Evolutionary conservation across 106 monocot genomes (phyloP), one percentile per base, ranked within the genome.

Genomic region (Acanthochlamys bracteata): DNA sequence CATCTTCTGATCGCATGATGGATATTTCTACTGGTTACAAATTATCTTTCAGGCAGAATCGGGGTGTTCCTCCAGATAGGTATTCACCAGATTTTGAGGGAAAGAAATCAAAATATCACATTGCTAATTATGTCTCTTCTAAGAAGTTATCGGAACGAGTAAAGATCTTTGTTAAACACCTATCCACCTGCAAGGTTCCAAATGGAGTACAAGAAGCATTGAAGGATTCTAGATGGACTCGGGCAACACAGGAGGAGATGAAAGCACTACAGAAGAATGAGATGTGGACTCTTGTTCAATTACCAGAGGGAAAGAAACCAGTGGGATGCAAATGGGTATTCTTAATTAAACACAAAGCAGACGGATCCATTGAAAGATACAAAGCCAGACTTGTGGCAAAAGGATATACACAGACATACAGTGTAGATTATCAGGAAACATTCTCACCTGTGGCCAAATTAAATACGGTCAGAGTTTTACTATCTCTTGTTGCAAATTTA

Each of bases 401-500:
- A 20, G 55, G 19, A 10, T 41, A 52, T 41, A 67, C 67, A 3
- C 67, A 67, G n/a, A 54, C 67, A 13, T 55, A 67, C 42, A 16
- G 54, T 7, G 55, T 67, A 25, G 55, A 55, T 20, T 20, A 67
- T 20, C 53, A 55, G n/a, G 55, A 67, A 11, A 56, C 55, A 8
- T 67, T 67, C 41, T 45, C 65, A 46, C 65, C 13, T 20, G 49
- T 65, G 23, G 65, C 65, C 46, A 67, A 67, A 24, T 15, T 67
- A 0, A 39, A 67, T 40, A 40, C 54, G 16, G 27, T 67, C 33
- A 23, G 27, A 11, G 22, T 55, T 41, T 27, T 67, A 0, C 11
- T 77, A 15, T 33, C 33, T 33, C 6, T 33, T 33, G 33, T 6
- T 3, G 33, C 6, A 33, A 33, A 33, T 33, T 33, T 1, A 6